Evolutionary conservation across 2,329 filamentous ascomycete species (phyloP).

Genomic region (Pleurostoma richardsiae): DNA sequence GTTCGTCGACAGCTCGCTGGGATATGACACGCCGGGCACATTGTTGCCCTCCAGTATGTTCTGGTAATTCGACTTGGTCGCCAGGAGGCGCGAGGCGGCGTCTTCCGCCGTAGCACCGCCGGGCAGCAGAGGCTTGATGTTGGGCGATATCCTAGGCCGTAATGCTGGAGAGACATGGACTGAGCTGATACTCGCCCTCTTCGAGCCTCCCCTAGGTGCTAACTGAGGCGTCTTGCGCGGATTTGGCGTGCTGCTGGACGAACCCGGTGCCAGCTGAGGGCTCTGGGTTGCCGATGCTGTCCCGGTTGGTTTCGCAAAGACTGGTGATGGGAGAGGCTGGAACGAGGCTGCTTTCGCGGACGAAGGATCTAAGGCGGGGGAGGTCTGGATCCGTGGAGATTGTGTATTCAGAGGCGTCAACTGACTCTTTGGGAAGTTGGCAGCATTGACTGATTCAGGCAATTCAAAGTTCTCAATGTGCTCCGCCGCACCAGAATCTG

Average conservation of each 20-base stretch:
- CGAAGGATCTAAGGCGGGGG: constrained; percentile 27
- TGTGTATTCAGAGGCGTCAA: constrained; percentile 46
- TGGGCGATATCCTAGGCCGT: constrained; percentile 85
- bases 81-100: constrained; percentile 68
- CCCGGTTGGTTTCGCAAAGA: constrained; percentile 32
- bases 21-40: constrained; percentile 85
- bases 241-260: constrained; percentile 30
- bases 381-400: constrained; percentile 30
- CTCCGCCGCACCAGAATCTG: constrained; percentile 40
- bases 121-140: constrained; percentile 85
- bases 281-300: constrained; percentile 58
- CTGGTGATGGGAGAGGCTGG: constrained; percentile 43
- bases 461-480: constrained; percentile 58
- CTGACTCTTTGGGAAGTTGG: constrained; percentile 36
- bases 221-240: constrained; percentile 50
- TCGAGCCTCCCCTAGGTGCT: constrained; percentile 57
- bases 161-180: constrained; percentile 82
- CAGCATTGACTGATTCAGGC: constrained; percentile 63
- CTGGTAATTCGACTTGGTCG: constrained; percentile 96
- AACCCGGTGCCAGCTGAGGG: constrained; percentile 56
- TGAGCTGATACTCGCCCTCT: constrained; percentile 65
- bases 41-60: constrained; percentile 92
- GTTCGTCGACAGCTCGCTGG: constrained; percentile 85
- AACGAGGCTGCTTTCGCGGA: constrained; percentile 46
- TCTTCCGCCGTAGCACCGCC: constrained; percentile 50